A percentile compares a stretch with the other conserved stretches of the same genome.
Evolutionary conservation across 2,329 filamentous ascomycete species (phyloP).

Genomic region (Fusarium oligoseptatum): DNA sequence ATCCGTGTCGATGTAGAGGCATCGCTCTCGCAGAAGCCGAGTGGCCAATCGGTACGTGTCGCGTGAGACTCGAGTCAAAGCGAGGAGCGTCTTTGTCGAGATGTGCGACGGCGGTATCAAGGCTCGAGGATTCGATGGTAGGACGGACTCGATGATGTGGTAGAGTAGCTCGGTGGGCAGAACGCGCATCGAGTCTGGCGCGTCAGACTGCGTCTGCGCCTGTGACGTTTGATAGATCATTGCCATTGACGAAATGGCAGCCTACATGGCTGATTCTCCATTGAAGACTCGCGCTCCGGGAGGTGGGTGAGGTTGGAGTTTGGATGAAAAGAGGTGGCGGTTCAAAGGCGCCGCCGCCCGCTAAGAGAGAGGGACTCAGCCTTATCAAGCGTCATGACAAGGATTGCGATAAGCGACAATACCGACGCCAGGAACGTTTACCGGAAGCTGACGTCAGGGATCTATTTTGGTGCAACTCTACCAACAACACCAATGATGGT

Average conservation of each 20-base stretch:
- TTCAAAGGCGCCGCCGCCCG: neutral
- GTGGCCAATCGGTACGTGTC: slow-evolving; percentile 57
- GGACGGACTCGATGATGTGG: slow-evolving; percentile 52
- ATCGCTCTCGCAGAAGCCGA: slow-evolving; percentile 59
- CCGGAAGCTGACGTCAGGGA: slow-evolving; percentile 15
- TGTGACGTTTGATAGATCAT: slow-evolving; percentile 19
- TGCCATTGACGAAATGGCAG: slow-evolving; percentile 8
- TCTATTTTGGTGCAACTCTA: neutral
- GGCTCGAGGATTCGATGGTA: slow-evolving; percentile 48
- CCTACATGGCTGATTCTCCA: slow-evolving; percentile 5
- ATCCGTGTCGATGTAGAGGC: slow-evolving; percentile 59
- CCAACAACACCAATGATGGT: neutral
- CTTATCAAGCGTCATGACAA: slow-evolving; percentile 22
- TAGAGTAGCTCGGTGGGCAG: slow-evolving; percentile 54
- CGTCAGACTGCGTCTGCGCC: neutral
- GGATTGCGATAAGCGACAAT: slow-evolving; percentile 17
- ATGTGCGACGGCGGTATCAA: slow-evolving; percentile 55
- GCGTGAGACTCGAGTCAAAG: slow-evolving; percentile 59
- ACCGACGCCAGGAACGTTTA: slow-evolving; percentile 1
- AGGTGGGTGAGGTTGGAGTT: neutral
- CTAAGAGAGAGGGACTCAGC: neutral
- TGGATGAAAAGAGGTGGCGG: neutral
- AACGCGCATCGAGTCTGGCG: slow-evolving; percentile 1
- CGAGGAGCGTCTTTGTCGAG: slow-evolving; percentile 59
- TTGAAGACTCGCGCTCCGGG: neutral